Evolutionary conservation across 1,284 basidiomycete genomes (phyloP).

Genomic region (Neolentinus lepideus): DNA sequence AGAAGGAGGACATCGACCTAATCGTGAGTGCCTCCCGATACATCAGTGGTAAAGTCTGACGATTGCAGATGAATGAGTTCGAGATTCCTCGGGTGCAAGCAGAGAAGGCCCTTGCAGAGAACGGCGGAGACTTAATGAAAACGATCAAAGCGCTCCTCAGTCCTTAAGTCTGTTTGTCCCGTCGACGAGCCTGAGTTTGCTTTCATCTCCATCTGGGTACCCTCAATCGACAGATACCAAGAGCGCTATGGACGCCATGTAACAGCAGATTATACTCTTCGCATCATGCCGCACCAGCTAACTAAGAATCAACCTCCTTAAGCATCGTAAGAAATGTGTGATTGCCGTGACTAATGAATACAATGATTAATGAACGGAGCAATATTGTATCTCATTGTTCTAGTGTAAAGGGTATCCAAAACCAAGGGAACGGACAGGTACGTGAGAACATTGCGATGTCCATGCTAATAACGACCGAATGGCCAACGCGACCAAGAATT

Average conservation of each 20-base stretch:
- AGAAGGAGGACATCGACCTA: slow-evolving; percentile 57
- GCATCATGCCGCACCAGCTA: too few species aligned
- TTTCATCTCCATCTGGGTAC: too few species aligned
- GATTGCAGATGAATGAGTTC: slow-evolving; percentile 49
- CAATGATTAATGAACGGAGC: background rate
- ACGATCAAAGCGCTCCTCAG: slow-evolving; percentile 22
- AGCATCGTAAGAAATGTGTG: background rate
- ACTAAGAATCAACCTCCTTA: too few species aligned
- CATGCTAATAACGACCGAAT: too few species aligned
- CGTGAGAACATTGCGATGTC: background rate
- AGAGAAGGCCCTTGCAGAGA: slow-evolving; percentile 44
- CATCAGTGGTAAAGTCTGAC: background rate
- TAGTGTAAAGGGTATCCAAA: background rate
- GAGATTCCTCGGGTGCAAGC: slow-evolving; percentile 53
- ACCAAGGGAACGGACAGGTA: background rate
- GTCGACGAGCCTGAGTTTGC: background rate
- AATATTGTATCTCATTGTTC: background rate
- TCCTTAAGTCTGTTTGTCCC: too few species aligned
- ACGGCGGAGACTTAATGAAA: slow-evolving; percentile 25
- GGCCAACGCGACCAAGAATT: background rate
- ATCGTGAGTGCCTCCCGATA: slow-evolving; percentile 35
- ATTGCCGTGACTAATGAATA: background rate
- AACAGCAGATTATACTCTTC: too few species aligned
- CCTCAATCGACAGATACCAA: too few species aligned
- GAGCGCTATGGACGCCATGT: too few species aligned